Percentiles rank a stretch among this genome's conserved stretches.
These are phyloP conservation scores for Diaporthe longicolla DNA, from an alignment of 2,329 filamentous ascomycete genomes.

Conservation along the genomic window DNA sequence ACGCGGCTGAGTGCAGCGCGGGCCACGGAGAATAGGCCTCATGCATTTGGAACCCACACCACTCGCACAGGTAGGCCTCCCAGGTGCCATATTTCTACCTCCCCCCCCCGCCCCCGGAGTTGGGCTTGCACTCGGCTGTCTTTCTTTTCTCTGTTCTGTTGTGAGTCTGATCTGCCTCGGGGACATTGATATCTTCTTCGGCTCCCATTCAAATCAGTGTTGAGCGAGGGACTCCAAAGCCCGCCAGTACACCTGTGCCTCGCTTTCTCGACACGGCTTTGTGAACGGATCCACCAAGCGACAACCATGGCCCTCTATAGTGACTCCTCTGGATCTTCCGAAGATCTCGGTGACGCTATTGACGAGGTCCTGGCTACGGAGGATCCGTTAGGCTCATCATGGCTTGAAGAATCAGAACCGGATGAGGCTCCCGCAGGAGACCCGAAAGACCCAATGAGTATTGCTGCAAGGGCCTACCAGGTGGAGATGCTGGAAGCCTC, in stretches of 20 bases:
- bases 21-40: conserved; percentile 20
- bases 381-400: conserved; percentile 23
- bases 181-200: not conserved
- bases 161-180: not conserved
- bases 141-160: not conserved
- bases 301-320: conserved; percentile 39
- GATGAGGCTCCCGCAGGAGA: not conserved
- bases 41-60: conserved; percentile 21
- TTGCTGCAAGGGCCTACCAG: conserved; percentile 75
- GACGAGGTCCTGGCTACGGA: conserved; percentile 84
- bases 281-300: not conserved
- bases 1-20: conserved; percentile 9
- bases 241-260: not conserved
- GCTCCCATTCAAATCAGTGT: too few species aligned
- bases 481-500: conserved; percentile 82
- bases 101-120: not conserved
- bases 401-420: conserved; percentile 23
- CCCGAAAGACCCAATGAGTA: conserved; percentile 42
- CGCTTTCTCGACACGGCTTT: not conserved
- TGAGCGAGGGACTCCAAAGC: not conserved
- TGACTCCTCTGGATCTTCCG: conserved; percentile 30
- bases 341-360: conserved; percentile 74
- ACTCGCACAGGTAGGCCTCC: not conserved
- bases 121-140: not conserved
- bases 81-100: not conserved